These are phyloP conservation scores for Amanita jacksonii DNA, from an alignment of 768 basidiomycete species.

Conservation along the genomic window DNA sequence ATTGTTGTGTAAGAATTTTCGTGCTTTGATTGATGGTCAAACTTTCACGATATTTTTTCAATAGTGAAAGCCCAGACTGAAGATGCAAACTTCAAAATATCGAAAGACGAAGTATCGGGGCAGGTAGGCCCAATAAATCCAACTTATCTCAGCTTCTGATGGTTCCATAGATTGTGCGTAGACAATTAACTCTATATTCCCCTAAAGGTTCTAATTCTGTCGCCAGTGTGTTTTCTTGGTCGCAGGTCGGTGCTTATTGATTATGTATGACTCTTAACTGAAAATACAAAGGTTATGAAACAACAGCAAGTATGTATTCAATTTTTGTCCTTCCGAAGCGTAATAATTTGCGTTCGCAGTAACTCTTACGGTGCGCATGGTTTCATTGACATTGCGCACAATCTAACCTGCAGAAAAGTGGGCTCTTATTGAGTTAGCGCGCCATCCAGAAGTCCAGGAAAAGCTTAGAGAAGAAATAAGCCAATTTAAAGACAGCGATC, in stretches of 20 bases:
- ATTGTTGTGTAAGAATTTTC: constrained; percentile 18
- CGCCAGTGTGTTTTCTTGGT: no score
- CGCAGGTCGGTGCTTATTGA: no score
- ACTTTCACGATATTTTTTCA: neutral
- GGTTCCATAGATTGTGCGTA: no score
- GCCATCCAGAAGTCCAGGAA: constrained; percentile 12
- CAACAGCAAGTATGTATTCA: constrained; percentile 38
- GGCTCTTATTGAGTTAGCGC: constrained; percentile 16
- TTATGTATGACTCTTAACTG: no score
- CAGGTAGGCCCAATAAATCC: constrained; percentile 24
- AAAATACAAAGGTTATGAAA: constrained; percentile 44
- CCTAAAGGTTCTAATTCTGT: no score
- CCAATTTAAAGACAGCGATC: constrained; percentile 17
- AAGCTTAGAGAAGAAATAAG: constrained; percentile 14
- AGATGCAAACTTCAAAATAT: constrained; percentile 23
- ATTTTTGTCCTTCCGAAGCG: no score
- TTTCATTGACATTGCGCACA: no score
- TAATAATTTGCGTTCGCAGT: no score
- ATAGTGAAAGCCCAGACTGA: constrained; percentile 27
- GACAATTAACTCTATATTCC: no score
- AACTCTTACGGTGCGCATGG: no score
- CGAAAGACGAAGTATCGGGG: constrained; percentile 27
- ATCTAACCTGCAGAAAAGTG: constrained; percentile 11
- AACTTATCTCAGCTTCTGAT: no score
- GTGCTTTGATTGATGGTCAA: no score